Percentiles rank a stretch among this genome's conserved stretches.
phyloP scores from a whole-genome alignment of 345 rosid species.

The Adansonia digitata region DNA sequence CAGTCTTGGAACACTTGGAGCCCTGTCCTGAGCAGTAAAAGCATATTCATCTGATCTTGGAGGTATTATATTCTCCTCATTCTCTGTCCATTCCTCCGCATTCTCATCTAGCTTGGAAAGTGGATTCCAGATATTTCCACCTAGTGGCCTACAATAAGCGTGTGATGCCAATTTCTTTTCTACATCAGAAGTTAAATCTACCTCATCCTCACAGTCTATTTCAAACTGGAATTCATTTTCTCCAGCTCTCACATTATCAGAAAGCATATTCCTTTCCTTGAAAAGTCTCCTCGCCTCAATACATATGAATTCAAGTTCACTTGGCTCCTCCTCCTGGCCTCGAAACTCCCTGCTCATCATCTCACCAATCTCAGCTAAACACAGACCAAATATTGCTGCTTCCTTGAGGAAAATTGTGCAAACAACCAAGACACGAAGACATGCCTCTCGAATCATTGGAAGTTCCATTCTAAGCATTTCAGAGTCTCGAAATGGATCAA shows the following conservation, averaged over 20 bases:
- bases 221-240: constrained; percentile 32
- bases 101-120: constrained; percentile 46
- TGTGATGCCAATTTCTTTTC: constrained; percentile 13
- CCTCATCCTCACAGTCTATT: constrained; percentile 32
- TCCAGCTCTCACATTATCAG: constrained; percentile 21
- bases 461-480: constrained; percentile 73
- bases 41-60: constrained; percentile 14
- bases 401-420: constrained; percentile 82
- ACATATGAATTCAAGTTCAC: constrained; percentile 89
- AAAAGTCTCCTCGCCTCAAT: constrained; percentile 72
- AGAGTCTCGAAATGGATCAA: constrained; percentile 61
- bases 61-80: constrained; percentile 12
- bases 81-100: constrained; percentile 24
- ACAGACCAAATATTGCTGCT: constrained; percentile 75
- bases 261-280: constrained; percentile 44
- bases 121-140: constrained; percentile 20
- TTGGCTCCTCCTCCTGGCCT: constrained; percentile 80
- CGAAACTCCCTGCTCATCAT: constrained; percentile 95
- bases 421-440: constrained; percentile 71
- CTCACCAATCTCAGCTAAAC: constrained; percentile 94
- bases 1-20: constrained; percentile 21
- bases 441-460: constrained; percentile 91
- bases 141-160: constrained; percentile 8
- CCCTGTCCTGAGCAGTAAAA: not conserved
- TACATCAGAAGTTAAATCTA: constrained; percentile 16